Evolutionary conservation across 805 yeast species (phyloP), one percentile per base, ranked within the genome.

Genomic region (Monosporozyma aerobia): DNA sequence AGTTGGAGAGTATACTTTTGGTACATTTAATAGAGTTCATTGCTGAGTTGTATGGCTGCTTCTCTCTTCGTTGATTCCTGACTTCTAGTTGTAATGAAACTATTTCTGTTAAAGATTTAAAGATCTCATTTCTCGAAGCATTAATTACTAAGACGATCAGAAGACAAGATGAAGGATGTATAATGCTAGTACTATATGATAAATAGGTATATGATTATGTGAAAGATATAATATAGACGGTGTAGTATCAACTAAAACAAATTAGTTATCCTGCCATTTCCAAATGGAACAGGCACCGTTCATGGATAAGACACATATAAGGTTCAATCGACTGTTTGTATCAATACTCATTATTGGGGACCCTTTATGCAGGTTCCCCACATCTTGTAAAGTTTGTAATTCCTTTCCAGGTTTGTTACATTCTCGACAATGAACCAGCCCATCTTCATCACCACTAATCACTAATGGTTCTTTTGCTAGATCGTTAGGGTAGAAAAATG

Each of bases 391-490:
- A 10, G 19, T 32, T 10, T 32, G 40, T 32, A 39, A 16, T 19
- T 39, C 43, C 19, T 39, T 7, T 9, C 23, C 27, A 14, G 48
- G 48, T 30, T 19, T 16, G 23, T 32, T 22, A 23, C 40, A 47
- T 35, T 35, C 22, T 69, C 69, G 63, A 52, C 63, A 57, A 48
- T 56, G 57, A 4, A 66, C 56, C 25, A 56, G 51, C 5, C 70
- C 70, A 10, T 51, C 33, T 45, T 66, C 68, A 27, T 61, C 57
- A 10, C 69, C 70, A 50, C 66, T 65, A 16, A 65, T 55, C 11
- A 67, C 62, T 13, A 59, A 19, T 2, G 68, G 67, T 13, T 22
- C 43, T 3, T 23, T 23, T 16, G 14, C 19, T 19, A 14, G 23
- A 43, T 32, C 19, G 6, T 14, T 14, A 19, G 43, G 39, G 29